Evolutionary conservation across 345 rosid genomes (phyloP), one percentile per base, ranked within the genome.

Genomic region (Syzygium aqueum): DNA sequence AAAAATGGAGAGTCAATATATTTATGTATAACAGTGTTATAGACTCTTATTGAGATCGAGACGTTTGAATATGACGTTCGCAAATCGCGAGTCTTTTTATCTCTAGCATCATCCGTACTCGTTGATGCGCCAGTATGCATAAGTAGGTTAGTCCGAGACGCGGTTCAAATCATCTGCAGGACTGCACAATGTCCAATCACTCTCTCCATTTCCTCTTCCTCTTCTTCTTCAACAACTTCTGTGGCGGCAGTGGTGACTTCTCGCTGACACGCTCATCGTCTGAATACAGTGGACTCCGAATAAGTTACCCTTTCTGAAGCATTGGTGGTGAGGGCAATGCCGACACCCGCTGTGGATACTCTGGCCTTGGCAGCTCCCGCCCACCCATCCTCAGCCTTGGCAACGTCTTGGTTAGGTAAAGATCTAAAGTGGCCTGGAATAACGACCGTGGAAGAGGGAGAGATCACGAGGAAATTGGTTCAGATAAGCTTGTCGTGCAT

Each of bases 401-500:
- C 28, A 10, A 57, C n/a, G 63, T 57, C 63, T 23, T 9, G n/a
- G 61, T 56, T 57, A 57, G 77, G 86, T 0, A n/a, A n/a, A 30
- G 57, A 65, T 22, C 43, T 83, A 10, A 28, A 12, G 52, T 21
- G 33, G 46, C 59, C 43, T 12, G 67, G 73, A 43, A 56, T 25
- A 8, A n/a, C 23, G 10, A 73, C 78, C 10, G 85, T 53, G 15
- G 88, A 77, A 27, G 91, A 88, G 53, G 78, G 16, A 63, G 5
- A 86, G 84, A 65, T 73, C n/a, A 56, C 51, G 49, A 86, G 84
- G 22, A 86, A 33, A 40, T 46, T 86, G 84, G 51, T 86, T 67
- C 9, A 63, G 25, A 82, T 33, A 52, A 67, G 37, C 63, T 77
- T 51, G 61, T 86, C 86, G 88, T 87, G 86, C 88, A 89, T 90